Evolutionary conservation across 2,329 filamentous ascomycete genomes (phyloP).

Genomic region (Zelopaecilomyces penicillatus): DNA sequence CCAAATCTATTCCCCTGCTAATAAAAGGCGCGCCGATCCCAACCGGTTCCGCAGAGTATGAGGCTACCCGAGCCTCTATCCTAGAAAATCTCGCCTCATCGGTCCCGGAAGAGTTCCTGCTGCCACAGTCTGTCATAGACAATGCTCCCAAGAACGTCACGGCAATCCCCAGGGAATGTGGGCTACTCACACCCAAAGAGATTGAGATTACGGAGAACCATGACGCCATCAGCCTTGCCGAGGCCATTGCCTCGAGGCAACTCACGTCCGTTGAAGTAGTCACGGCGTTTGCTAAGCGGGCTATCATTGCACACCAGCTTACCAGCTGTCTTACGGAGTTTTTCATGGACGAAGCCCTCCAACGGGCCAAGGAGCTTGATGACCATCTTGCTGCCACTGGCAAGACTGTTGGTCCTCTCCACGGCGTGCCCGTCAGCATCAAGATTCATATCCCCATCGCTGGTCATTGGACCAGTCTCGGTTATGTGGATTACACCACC

Average conservation of each 20-base stretch:
- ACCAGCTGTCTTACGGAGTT: conserved; percentile 44
- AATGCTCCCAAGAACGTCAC: conserved; percentile 25
- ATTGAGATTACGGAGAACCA: conserved; percentile 39
- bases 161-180: conserved; percentile 28
- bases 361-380: conserved; percentile 33
- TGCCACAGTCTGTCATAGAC: conserved; percentile 19
- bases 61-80: conserved; percentile 14
- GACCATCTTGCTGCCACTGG: conserved; percentile 28
- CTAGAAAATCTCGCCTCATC: conserved; percentile 22
- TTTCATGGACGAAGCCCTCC: conserved; percentile 40
- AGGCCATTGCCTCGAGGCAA: conserved; percentile 26
- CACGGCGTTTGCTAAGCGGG: conserved; percentile 43
- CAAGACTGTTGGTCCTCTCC: conserved; percentile 44
- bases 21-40: conserved; percentile 12
- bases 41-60: conserved; percentile 17
- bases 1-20: neutral
- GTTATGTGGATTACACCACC: conserved; percentile 43
- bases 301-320: conserved; percentile 48
- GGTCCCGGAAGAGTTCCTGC: conserved; percentile 21
- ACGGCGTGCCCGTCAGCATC: conserved; percentile 42
- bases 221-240: conserved; percentile 33
- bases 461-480: conserved; percentile 39
- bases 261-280: conserved; percentile 31
- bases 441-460: conserved; percentile 54
- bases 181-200: conserved; percentile 36